Conservation (phyloP, 345 rosid genomes). For the Acer negundo region DNA sequence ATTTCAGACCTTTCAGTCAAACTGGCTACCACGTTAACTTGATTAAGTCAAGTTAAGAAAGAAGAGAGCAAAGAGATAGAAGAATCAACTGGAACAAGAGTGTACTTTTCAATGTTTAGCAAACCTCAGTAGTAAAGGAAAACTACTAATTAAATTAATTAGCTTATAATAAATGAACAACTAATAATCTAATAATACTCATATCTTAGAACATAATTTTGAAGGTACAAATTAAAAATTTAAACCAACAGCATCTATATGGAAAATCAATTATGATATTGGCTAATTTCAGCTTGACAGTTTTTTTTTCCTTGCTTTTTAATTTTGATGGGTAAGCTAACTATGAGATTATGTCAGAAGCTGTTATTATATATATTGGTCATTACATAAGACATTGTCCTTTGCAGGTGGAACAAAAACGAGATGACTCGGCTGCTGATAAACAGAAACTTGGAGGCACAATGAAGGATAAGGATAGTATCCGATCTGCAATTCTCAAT, state of each 20-base stretch:
- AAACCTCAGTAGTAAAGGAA: too few species aligned
- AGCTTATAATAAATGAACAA: neutral
- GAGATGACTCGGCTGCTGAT: slow-evolving; percentile 51
- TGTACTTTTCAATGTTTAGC: neutral
- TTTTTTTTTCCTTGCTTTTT: neutral
- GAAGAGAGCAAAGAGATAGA: too few species aligned
- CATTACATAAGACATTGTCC: slow-evolving; percentile 21
- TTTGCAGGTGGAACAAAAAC: slow-evolving; percentile 77
- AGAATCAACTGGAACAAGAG: neutral
- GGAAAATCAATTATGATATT: neutral
- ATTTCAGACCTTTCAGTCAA: too few species aligned
- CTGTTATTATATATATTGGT: neutral
- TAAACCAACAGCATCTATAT: neutral
- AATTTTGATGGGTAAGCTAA: neutral
- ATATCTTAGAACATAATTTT: neutral
- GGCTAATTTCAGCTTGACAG: neutral
- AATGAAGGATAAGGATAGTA: slow-evolving; percentile 68
- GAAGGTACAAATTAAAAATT: neutral
- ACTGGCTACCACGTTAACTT: neutral
- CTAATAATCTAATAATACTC: neutral
- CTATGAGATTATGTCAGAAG: neutral
- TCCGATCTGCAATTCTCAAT: slow-evolving; percentile 75
- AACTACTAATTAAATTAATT: neutral
- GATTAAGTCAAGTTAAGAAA: too few species aligned
- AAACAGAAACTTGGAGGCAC: slow-evolving; percentile 73